Evolutionary conservation across 768 basidiomycete species (phyloP), one percentile per base, ranked within the genome.

Genomic region (Pholiota microspora): DNA sequence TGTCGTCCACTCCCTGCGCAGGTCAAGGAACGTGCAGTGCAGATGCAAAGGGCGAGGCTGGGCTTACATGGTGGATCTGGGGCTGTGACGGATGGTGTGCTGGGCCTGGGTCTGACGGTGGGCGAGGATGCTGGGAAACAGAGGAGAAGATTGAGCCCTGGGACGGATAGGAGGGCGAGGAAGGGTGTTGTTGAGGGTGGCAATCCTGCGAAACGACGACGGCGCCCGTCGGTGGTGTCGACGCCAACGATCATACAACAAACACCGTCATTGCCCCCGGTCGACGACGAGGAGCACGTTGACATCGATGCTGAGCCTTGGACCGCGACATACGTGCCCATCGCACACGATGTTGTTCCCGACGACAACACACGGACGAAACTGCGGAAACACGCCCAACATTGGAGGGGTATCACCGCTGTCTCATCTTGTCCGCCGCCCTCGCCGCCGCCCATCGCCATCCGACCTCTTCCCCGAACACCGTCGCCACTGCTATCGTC

Each of bases 401-500:
- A 77, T 15, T 90, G 86, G 87, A 72, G 88, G 7, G 87, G 88
- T 1, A 71, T 89, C 27, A 79, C 82, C n/a, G 86, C 86, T 6
- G 69, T 74, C 29, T 45, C 49, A 42, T 55, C 61, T 18, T 24
- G 47, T 55, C 51, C 29, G 46, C 64, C 54, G 27, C 58, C 50
- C 63, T 82, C 47, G 70, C 76, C 24, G 64, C 73, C 59, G 62
- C 71, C 15, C 67, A 77, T 38, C 75, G 78, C 2, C 75, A 82
- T 74, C 31, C 78, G 73, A 34, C 75, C 61, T 53, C 47, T 67
- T 55, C 53, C 59, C 10, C 59, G 46, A 15, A 59, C 62, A 24
- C 48, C 61, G 36, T 60, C 58, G 18, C 62, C 57, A 40, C 59
- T 61, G 15, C 67, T 18, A 60, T 67, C 28, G 53, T 65, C 47